These are phyloP conservation scores for Globisporangium nagaii DNA, from an alignment of 352 stramenopile species.

Conservation along the genomic window DNA sequence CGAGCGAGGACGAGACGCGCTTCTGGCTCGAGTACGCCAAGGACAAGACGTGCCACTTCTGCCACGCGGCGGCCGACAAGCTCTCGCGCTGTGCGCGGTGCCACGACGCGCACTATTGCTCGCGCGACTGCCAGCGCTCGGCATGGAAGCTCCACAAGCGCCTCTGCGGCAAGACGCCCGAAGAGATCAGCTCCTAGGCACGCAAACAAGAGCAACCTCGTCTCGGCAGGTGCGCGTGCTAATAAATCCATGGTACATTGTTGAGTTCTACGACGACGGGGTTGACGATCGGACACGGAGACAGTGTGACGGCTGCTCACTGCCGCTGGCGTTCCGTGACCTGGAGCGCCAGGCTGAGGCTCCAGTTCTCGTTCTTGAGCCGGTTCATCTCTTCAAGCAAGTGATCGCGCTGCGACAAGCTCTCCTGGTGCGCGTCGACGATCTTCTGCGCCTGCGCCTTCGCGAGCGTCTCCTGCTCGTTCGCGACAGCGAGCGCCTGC, in stretches of 20 bases:
- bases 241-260: constrained; percentile 5
- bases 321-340: constrained; percentile 32
- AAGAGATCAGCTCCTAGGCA: constrained; percentile 29
- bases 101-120: constrained; percentile 70
- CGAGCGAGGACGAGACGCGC: constrained; percentile 47
- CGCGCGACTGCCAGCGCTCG: constrained; percentile 69
- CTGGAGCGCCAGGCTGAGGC: constrained; percentile 53
- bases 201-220: too few relatives aligned
- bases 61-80: constrained; percentile 43
- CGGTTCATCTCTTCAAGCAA: constrained; percentile 46
- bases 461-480: constrained; percentile 71
- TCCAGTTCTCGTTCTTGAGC: constrained; percentile 69
- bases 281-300: too few relatives aligned
- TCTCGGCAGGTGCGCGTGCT: too few relatives aligned
- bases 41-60: constrained; percentile 64
- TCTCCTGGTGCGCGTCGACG: constrained; percentile 24
- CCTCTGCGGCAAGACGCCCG: constrained; percentile 50
- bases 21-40: constrained; percentile 63
- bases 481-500: constrained; percentile 51
- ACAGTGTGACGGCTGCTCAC: not conserved
- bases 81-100: constrained; percentile 63
- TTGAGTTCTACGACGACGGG: not conserved
- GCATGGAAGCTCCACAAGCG: constrained; percentile 80
- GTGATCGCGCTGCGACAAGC: constrained; percentile 35
- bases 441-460: constrained; percentile 42